phyloP scores from a whole-genome alignment of 2,329 filamentous ascomycete species.

The Trichophyton rubrum region DNA sequence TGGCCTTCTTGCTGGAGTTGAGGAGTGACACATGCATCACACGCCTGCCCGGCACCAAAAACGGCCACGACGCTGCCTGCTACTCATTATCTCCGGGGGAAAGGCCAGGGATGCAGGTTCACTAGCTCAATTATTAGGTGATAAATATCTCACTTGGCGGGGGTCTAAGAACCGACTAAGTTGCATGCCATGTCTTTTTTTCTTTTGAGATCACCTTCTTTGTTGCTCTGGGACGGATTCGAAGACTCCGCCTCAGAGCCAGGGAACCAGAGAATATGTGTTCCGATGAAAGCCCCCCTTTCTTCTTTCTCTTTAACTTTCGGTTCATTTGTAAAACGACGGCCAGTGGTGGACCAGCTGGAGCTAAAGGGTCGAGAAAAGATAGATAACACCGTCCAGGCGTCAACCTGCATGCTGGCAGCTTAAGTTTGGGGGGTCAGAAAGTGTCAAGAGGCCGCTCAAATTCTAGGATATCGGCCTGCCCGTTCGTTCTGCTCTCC shows the following conservation, averaged over 20 bases:
- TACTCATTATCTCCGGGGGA: neutral
- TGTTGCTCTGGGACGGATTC: neutral
- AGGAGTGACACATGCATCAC: neutral
- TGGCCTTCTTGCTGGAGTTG: neutral
- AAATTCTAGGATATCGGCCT: neutral
- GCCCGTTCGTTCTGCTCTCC: neutral
- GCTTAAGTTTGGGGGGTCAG: neutral
- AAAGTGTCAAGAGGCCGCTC: neutral
- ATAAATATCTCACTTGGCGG: constrained; percentile 3
- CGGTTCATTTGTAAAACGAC: neutral
- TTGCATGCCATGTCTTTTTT: neutral
- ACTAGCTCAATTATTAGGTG: neutral
- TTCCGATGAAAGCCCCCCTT: neutral
- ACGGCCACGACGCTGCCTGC: neutral
- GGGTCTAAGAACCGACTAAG: neutral
- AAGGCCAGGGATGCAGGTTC: neutral
- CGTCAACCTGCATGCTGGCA: neutral
- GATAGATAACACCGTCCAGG: neutral
- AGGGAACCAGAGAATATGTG: neutral
- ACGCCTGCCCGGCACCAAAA: neutral
- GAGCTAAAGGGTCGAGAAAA: neutral
- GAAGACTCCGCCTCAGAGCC: neutral
- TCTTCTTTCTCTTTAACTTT: neutral
- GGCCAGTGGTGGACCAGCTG: neutral
- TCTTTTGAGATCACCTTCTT: neutral